Evolutionary conservation across 1,139 yeast species (phyloP), one percentile per base, ranked within the genome.

Genomic region (Candida dubliniensis): DNA sequence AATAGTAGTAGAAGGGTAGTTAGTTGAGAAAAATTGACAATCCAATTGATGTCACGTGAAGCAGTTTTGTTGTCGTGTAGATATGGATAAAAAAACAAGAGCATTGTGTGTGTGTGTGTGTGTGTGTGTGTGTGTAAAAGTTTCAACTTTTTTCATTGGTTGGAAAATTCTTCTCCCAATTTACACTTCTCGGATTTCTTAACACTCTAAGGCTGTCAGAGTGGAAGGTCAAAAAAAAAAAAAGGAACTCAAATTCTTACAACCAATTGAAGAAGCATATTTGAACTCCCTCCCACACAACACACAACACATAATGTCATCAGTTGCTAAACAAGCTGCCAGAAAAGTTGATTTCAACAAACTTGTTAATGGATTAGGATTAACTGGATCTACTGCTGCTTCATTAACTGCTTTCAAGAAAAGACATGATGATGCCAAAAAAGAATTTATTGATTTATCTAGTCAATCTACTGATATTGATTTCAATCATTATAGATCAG

Each of bases 351-450:
- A 93, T 80, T 93, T 98, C 97, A 83, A 95, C 66, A 84, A 85
- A 74, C 84, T 93, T 64, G 81, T 88, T 64, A 76, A 95, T 58
- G 82, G 93, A 56, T 81, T 93, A 65, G 96, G 97, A 49, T 81
- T 93, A 67, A 83, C 96, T 51, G 99, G 99, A 51, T 74, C 85
- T 64, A 93, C 99, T 53, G 95, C 96, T 51, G 67, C 88, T 47
- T 82, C 96, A 38, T 78, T 93, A 66, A 81, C 93, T 47, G 81
- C 95, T 36, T 93, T 93, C 86, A 93, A 91, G 77, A 93, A 95
- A 87, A 87, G 99, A 81, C 86, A 89, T 71, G 98, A 93, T 62
- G 99, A 93, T 67, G 98, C 99, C 59, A 86, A 90, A 76, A 86
- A 89, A 74, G 80, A 80, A 63, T 74, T 87, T 59, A 71, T 77